phyloP scores from a whole-genome alignment of 2,329 filamentous ascomycete species.

The Beauveria varroae region DNA sequence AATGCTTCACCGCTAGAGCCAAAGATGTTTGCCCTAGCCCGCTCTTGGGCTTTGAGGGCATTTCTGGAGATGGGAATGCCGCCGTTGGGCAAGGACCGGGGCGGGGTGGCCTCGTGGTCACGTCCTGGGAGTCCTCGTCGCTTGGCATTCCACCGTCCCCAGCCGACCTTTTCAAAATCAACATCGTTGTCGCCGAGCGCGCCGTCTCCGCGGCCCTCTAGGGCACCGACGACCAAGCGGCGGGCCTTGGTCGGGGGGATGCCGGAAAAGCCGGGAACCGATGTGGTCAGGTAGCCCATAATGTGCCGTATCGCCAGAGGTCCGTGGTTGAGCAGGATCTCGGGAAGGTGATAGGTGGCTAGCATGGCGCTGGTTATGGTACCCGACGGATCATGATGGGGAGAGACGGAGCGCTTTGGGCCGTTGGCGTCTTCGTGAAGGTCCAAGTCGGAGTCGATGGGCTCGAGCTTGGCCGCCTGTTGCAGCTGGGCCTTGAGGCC shows the following conservation, averaged over 20 bases:
- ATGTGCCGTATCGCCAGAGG: constrained; percentile 91
- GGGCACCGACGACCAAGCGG: constrained; percentile 81
- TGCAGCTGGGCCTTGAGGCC: constrained; percentile 64
- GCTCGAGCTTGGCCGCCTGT: constrained; percentile 50
- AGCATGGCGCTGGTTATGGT: constrained; percentile 80
- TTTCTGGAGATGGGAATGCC: constrained; percentile 51
- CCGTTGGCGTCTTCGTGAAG: constrained; percentile 53
- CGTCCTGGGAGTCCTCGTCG: constrained; percentile 56
- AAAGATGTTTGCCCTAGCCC: constrained; percentile 41
- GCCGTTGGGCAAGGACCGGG: constrained; percentile 33
- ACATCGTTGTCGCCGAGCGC: constrained; percentile 63
- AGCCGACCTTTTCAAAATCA: constrained; percentile 90
- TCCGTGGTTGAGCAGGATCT: constrained; percentile 82
- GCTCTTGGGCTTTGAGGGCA: constrained; percentile 35
- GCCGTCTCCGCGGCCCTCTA: constrained; percentile 67
- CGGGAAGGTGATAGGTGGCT: constrained; percentile 82
- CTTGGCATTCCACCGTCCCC: constrained; percentile 91
- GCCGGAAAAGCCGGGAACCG: constrained; percentile 83
- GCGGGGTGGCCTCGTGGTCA: constrained; percentile 34
- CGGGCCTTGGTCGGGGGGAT: constrained; percentile 87
- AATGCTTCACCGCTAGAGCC: constrained; percentile 62
- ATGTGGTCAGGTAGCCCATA: constrained; percentile 88
- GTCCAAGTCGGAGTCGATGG: constrained; percentile 81
- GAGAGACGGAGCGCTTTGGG: constrained; percentile 33
- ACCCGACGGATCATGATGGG: constrained; percentile 62